phyloP scores from a whole-genome alignment of 139 green algal species.

The Astrephomene gubernaculifera region DNA sequence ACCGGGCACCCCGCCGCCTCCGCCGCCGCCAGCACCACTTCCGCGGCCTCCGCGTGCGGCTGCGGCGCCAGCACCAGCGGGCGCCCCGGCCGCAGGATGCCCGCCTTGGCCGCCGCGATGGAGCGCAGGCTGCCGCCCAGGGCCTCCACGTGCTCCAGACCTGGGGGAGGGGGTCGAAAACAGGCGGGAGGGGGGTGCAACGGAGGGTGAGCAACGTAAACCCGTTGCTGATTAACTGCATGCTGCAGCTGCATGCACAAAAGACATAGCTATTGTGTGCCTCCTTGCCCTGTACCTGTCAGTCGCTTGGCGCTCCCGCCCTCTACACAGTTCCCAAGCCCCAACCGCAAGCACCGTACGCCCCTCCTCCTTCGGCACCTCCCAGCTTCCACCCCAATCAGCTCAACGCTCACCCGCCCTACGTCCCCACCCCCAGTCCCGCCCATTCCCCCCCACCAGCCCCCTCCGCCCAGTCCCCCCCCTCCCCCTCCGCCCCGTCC shows the following conservation, averaged over 20 bases:
- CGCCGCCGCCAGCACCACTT: slow-evolving; percentile 51
- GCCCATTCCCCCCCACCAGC: slow-evolving; percentile 45
- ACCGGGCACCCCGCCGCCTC: slow-evolving; percentile 32
- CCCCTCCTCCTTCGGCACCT: no score
- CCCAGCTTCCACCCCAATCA: no score
- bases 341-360: no score
- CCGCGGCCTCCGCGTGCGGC: slow-evolving; percentile 54
- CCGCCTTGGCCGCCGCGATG: slow-evolving; percentile 85
- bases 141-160: slow-evolving; percentile 78
- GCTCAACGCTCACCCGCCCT: no score
- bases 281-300: no score
- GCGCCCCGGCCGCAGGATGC: slow-evolving; percentile 76
- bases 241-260: no score
- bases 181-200: neutral
- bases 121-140: slow-evolving; percentile 74
- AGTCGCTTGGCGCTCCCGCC: no score
- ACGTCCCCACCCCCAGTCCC: no score
- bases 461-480: neutral
- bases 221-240: no score
- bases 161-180: slow-evolving; percentile 35
- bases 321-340: no score
- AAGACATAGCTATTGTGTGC: no score
- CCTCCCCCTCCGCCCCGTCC: neutral
- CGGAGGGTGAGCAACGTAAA: no score
- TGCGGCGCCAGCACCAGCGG: slow-evolving; percentile 78